Base-by-base conservation (phyloP, 768 basidiomycete genomes). In the Leccinum longicurvipes region DNA sequence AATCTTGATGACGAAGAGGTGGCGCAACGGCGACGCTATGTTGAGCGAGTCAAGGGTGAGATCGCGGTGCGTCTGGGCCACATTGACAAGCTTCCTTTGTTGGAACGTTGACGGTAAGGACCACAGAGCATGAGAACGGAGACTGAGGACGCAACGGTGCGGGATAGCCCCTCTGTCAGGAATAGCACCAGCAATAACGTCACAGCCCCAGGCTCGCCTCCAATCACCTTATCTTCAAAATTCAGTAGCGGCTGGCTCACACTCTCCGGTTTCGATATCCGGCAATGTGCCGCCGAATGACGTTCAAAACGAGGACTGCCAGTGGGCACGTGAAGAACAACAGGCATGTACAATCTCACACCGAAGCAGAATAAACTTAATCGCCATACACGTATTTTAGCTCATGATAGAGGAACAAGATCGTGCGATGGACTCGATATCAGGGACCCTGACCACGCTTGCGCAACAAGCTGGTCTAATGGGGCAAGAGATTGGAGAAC, bases 381-480 rank as follows among this genome's bases (percentile, higher is more conserved):
- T 24, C 10, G 5, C 41, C 19, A 32, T 69, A 7, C 29, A 25
- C 19, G 12, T 41, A 41, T 41, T 11, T 47, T 68, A 95, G 91
- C 79, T 95, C 68, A 84, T 98, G 73, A 83, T 98, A 24, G 81
- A 80, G 47, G 82, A 91, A 64, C 97, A 99, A 76, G 97, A 99
- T 67, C 79, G 84, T 27, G 89, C 94, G 0, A 87, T 99, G 63
- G 85, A 87, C 53, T 82, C 88, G 0, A 95, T 99, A 67, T 82
- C 87, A 0, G 93, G 93, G 0, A 94, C 95, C 2, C 72, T 99
- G 51, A 84, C 69, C 54, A 94, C 89, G 1, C 76, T 99, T 7
- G 86, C 87, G 0, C 86, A 91, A 60, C 97, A 98, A 73, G 97
- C 97, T 0, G 89, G 88, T 11, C 76, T 98, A 29, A 99, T 99